Evolutionary conservation across 768 basidiomycete species (phyloP).

Genomic region (Pleurotus ostreatus): DNA sequence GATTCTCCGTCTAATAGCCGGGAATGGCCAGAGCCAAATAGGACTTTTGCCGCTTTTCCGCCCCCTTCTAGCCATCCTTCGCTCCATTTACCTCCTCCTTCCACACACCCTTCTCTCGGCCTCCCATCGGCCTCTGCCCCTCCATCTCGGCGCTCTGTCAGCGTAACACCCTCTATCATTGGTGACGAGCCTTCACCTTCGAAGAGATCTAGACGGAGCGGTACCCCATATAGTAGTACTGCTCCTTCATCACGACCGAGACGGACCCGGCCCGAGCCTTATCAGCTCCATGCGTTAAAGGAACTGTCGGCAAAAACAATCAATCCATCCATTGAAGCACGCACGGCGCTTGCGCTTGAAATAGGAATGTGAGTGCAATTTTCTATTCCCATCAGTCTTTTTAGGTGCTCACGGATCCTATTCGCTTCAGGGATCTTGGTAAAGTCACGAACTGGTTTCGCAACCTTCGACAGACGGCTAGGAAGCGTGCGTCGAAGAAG

Average conservation of each 20-base stretch:
- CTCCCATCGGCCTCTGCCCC: slow-evolving; percentile 13
- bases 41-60: slow-evolving; percentile 45
- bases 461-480: slow-evolving; percentile 77
- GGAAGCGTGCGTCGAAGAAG: slow-evolving; percentile 59
- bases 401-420: too few species aligned
- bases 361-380: slow-evolving; percentile 63
- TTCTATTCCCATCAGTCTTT: not conserved
- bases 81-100: slow-evolving; percentile 30
- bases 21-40: slow-evolving; percentile 27
- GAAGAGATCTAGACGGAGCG: slow-evolving; percentile 33
- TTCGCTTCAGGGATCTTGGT: slow-evolving; percentile 57
- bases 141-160: slow-evolving; percentile 29
- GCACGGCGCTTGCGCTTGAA: slow-evolving; percentile 66
- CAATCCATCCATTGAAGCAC: slow-evolving; percentile 78
- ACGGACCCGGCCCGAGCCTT: slow-evolving; percentile 74
- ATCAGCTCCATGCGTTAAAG: slow-evolving; percentile 74
- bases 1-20: slow-evolving; percentile 20
- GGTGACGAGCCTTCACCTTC: slow-evolving; percentile 28
- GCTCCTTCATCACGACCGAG: slow-evolving; percentile 47
- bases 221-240: slow-evolving; percentile 41
- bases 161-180: slow-evolving; percentile 30
- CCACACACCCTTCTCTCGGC: slow-evolving; percentile 29
- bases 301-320: slow-evolving; percentile 62
- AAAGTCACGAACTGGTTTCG: slow-evolving; percentile 90
- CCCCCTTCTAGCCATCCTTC: slow-evolving; percentile 46